Evolutionary conservation across 257 asterid species (phyloP), one percentile per base, ranked within the genome.

Genomic region (Sherardia arvensis): DNA sequence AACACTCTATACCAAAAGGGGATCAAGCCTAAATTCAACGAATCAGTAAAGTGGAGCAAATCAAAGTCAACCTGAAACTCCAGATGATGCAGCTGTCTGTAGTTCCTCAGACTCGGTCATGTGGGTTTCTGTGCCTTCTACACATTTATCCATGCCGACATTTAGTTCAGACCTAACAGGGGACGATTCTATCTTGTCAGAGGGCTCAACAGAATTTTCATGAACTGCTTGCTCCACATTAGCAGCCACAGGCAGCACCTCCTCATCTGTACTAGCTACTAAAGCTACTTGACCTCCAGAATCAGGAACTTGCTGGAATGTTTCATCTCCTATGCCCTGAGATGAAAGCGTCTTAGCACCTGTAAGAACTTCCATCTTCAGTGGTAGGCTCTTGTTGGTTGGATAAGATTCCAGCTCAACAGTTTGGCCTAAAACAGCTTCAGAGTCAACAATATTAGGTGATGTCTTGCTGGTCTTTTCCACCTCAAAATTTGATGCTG

Each of bases 401-500:
- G 74, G 74, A 21, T 65, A 8, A 38, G 69, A 47, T 40, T 33
- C 66, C 32, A 26, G 61, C 70, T 74, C 76, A 55, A 61, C 76
- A 66, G 66, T 75, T 26, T 70, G 71, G 64, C 68, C 72, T 58
- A 15, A 54, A 78, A 63, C 48, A 27, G 36, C 61, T 30, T 40
- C 56, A 59, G 58, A 69, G 67, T 56, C 51, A 47, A 65, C 33
- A 25, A 26, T 70, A 7, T 69, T 51, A 26, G 76, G 71, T 65
- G 80, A 71, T 59, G 65, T 38, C 64, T 67, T 22, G 60, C 61
- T 75, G 60, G 72, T 45, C 55, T 43, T 83, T 69, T 77, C 82
- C 69, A 65, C 79, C 69, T 53, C 81, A 57, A 72, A 53, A 69
- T 77, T 71, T 75, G 79, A 70, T 59, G 63, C 96, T 87, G 85